Evolutionary conservation across 1,284 basidiomycete genomes (phyloP).

Genomic region (Peniophora sp.): DNA sequence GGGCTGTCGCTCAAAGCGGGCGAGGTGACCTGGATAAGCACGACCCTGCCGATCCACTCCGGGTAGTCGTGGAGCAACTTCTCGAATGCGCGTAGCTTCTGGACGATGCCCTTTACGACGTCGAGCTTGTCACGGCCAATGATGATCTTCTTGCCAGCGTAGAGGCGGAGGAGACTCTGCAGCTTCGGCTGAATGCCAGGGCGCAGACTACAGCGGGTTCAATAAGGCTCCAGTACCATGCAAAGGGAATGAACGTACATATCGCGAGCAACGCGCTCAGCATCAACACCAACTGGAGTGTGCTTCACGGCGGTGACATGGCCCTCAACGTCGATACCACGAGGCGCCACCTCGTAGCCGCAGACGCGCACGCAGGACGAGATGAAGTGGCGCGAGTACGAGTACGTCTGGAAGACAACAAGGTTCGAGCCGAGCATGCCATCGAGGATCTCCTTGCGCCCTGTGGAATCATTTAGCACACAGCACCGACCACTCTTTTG

Average conservation of each 20-base stretch:
- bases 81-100: conserved; percentile 97
- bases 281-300: conserved; percentile 97
- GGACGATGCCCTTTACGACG: conserved; percentile 94
- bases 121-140: conserved; percentile 99
- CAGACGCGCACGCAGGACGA: conserved; percentile 94
- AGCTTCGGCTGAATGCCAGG: conserved; percentile 88
- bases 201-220: conserved; percentile 37
- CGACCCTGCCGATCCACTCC: conserved; percentile 89
- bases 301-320: conserved; percentile 82
- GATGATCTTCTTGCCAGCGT: conserved; percentile 98
- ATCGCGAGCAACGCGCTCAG: conserved; percentile 81
- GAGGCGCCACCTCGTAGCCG: conserved; percentile 82
- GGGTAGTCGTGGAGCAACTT: conserved; percentile 92
- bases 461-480: conserved; percentile 20
- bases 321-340: conserved; percentile 83
- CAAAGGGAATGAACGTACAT: conserved; percentile 43
- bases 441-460: conserved; percentile 88
- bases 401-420: conserved; percentile 96
- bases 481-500: neutral
- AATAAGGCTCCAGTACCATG: no score
- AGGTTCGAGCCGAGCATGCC: conserved; percentile 98
- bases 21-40: conserved; percentile 87
- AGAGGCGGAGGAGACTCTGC: conserved; percentile 76
- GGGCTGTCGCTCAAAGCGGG: conserved; percentile 93
- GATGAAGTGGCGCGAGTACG: conserved; percentile 92